These are phyloP conservation scores for Trichoderma orchidacearum DNA, from an alignment of 495 filamentous ascomycete species.

Conservation along the genomic window DNA sequence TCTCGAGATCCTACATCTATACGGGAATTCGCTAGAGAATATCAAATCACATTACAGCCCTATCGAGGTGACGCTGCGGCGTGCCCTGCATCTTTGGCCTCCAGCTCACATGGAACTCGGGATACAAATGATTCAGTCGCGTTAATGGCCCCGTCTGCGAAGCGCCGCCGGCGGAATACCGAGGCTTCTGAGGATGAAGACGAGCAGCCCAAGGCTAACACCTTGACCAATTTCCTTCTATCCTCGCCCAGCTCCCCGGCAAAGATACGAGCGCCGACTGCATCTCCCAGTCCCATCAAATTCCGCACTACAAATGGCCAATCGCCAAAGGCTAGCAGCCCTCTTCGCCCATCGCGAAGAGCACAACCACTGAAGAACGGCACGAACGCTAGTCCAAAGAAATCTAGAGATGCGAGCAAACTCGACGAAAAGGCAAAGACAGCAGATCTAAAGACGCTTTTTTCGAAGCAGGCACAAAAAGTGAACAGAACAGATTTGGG, in stretches of 20 bases:
- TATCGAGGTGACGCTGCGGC: background rate
- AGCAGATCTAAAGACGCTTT: slow-evolving; percentile 35
- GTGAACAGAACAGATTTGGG: slow-evolving; percentile 9
- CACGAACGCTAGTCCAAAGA: slow-evolving; percentile 30
- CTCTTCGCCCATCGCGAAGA: slow-evolving; percentile 4
- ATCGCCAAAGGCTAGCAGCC: slow-evolving; percentile 3
- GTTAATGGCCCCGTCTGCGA: slow-evolving; percentile 39
- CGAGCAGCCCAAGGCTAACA: slow-evolving; percentile 16
- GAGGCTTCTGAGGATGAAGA: slow-evolving; percentile 24
- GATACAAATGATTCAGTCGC: background rate
- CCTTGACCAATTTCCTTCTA: slow-evolving; percentile 25
- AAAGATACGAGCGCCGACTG: slow-evolving; percentile 14
- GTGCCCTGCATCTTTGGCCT: background rate
- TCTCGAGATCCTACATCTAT: too few relatives aligned
- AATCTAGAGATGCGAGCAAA: slow-evolving; percentile 21
- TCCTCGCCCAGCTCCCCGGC: slow-evolving; percentile 22
- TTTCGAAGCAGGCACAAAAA: slow-evolving; percentile 37
- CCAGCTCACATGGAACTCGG: background rate
- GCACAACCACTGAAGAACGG: slow-evolving; percentile 4
- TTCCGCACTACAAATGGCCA: background rate
- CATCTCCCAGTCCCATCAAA: slow-evolving; percentile 9
- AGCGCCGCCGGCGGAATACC: slow-evolving; percentile 36
- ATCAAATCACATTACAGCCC: background rate
- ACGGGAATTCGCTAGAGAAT: too few relatives aligned
- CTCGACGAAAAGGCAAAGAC: slow-evolving; percentile 29